A percentile compares a stretch with the other conserved stretches of the same genome.
phyloP scores from a whole-genome alignment of 2,329 filamentous ascomycete genomes.

The Aspergillus sojae region DNA sequence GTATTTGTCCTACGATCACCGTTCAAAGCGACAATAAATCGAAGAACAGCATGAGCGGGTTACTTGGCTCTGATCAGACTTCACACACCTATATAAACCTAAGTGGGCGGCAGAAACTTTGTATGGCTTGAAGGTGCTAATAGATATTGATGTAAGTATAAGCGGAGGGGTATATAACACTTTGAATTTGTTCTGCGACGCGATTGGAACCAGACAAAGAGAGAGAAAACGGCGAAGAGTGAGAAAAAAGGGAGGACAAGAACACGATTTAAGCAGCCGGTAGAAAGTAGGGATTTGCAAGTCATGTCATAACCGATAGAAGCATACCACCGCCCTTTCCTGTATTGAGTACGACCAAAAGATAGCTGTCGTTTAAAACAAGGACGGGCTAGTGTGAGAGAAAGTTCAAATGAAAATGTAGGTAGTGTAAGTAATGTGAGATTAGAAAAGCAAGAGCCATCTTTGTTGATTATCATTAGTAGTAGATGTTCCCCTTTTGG shows the following conservation, averaged over 20 bases:
- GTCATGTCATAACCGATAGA: not conserved
- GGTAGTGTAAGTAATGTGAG: conserved; percentile 1
- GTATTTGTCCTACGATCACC: not conserved
- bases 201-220: not conserved
- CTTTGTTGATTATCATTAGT: conserved; percentile 36
- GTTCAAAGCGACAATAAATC: not conserved
- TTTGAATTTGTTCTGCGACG: not conserved
- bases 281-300: not conserved
- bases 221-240: not conserved
- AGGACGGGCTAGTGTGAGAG: too few relatives aligned
- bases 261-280: not conserved
- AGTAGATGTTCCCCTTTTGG: conserved; percentile 33
- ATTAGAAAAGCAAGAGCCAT: conserved; percentile 12
- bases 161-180: not conserved
- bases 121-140: not conserved
- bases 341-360: not conserved
- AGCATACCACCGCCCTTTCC: not conserved
- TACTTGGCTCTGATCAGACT: not conserved
- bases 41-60: conserved; percentile 3
- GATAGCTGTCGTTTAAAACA: not conserved
- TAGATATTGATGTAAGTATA: not conserved
- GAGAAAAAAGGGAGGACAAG: not conserved
- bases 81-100: not conserved
- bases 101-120: not conserved
- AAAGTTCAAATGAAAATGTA: not conserved